These are phyloP conservation scores for Aschersonia sp. DNA, from an alignment of 2,329 filamentous ascomycete species.

Conservation along the genomic window DNA sequence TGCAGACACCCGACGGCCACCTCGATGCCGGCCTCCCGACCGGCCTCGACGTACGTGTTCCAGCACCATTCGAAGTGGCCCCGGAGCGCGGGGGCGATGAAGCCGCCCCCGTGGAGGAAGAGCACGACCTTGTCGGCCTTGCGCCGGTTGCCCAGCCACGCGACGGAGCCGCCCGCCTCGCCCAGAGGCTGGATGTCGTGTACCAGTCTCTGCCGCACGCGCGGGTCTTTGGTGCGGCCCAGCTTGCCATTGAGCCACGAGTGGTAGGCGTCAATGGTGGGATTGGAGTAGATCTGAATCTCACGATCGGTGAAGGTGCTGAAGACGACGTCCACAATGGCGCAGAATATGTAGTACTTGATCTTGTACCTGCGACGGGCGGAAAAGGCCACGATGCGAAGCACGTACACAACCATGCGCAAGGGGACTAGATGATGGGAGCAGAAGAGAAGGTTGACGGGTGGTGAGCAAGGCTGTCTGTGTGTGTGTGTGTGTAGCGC, in stretches of 20 bases:
- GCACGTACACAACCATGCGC: conserved; percentile 2
- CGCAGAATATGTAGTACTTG: conserved; percentile 6
- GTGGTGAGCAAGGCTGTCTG: neutral
- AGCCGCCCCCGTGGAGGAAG: conserved; percentile 16
- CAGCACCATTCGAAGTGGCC: conserved; percentile 14
- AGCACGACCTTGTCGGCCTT: conserved; percentile 14
- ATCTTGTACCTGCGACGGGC: conserved; percentile 3
- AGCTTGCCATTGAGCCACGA: conserved; percentile 10
- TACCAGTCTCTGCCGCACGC: conserved; percentile 5
- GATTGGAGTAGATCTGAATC: conserved; percentile 8
- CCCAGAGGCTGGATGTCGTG: conserved; percentile 8
- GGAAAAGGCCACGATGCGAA: conserved; percentile 5
- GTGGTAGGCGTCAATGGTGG: conserved; percentile 9
- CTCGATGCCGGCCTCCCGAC: conserved; percentile 9
- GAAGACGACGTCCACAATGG: conserved; percentile 7
- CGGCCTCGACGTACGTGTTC: conserved; percentile 10
- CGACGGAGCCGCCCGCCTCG: conserved; percentile 6
- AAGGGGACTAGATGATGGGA: neutral
- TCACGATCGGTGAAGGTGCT: conserved; percentile 9
- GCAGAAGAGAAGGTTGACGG: neutral
- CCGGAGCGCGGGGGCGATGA: conserved; percentile 6
- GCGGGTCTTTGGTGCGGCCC: conserved; percentile 2
- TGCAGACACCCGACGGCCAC: conserved; percentile 18
- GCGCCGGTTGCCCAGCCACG: conserved; percentile 14
- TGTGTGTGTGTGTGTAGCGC: neutral